Base-by-base conservation (phyloP, 192 early-diverging fungal genomes). In the Linderina pennispora region DNA sequence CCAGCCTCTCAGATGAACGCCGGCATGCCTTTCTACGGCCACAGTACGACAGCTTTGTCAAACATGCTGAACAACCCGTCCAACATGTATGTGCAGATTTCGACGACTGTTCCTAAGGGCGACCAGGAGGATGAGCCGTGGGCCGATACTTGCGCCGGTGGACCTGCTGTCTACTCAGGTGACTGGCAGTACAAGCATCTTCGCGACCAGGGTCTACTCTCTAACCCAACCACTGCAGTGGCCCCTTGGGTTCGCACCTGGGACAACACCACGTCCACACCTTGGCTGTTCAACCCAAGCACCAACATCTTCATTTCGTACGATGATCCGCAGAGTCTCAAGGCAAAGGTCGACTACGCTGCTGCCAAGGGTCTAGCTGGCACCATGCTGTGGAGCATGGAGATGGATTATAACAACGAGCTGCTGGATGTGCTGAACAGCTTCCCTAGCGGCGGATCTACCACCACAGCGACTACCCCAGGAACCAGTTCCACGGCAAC, bases 351-450 rank as follows among this genome's bases (percentile, higher is more conserved):
- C 0, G 44, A 74, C 40, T 81, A 71, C 49, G 80, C 79, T 14
- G 59, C 60, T 31, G 51, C 65, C 6, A 60, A 75, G 26, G 65
- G 65, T 8, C 64, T 88, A 9, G 76, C 58, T 37, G 83, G 83
- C 14, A 58, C 78, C 11, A 83, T 86, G 81, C 49, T 83, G 11
- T 86, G 83, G 81, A 79, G 70, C 21, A 54, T 85, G 48, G 68
- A 77, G 43, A 70, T 80, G 58, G 82, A 60, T 9, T 53, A 84
- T 26, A 77, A 75, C 23, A 62, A 67, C 40, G 82, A 82, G 50
- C 42, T 84, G 21, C 37, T 84, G n/a, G 26, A 67, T 36, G 50
- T 53, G 10, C n/a, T 59, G 10, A 43, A 59, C 14, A 34, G 21
- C 26, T 58, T 55, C 19, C 11, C 45, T 8, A 16, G 31, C 18